Conservation (phyloP, 2,329 filamentous ascomycete species). For the Fusarium veterinarium region DNA sequence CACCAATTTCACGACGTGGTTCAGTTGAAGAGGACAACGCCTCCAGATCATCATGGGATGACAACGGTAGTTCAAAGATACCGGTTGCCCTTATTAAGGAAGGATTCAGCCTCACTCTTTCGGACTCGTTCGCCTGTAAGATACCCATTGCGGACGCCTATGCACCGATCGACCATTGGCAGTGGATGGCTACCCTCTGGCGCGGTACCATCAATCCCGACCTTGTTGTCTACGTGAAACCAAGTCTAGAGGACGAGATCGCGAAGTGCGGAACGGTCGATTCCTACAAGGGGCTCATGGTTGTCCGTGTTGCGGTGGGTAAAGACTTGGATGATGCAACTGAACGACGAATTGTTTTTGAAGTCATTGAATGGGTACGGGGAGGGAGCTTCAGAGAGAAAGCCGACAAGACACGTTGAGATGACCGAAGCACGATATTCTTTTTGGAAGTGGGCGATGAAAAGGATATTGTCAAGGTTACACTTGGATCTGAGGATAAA, state of each 20-base stretch:
- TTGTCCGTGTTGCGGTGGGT: constrained; percentile 61
- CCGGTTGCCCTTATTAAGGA: constrained; percentile 80
- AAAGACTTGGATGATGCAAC: constrained; percentile 73
- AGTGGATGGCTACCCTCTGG: constrained; percentile 97
- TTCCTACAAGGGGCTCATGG: constrained; percentile 62
- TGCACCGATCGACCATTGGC: constrained; percentile 90
- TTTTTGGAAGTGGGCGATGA: neutral
- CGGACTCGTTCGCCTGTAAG: constrained; percentile 78
- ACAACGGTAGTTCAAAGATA: constrained; percentile 49
- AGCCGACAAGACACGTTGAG: constrained; percentile 15
- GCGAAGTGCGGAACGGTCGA: constrained; percentile 64
- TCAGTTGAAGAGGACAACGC: constrained; percentile 19
- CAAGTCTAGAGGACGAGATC: constrained; percentile 51
- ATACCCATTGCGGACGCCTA: constrained; percentile 84
- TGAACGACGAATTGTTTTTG: constrained; percentile 82
- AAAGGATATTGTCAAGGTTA: neutral
- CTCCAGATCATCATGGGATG: constrained; percentile 1
- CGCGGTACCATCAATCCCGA: constrained; percentile 86
- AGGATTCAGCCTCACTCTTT: constrained; percentile 83
- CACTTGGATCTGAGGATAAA: neutral
- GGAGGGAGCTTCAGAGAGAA: constrained; percentile 56
- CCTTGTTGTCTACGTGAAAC: constrained; percentile 75
- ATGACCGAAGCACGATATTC: constrained; percentile 11
- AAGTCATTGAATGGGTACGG: constrained; percentile 84
- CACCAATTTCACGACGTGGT: constrained; percentile 18